Evolutionary conservation across 2,329 filamentous ascomycete species (phyloP).

Genomic region (Pseudocercospora vitis): DNA sequence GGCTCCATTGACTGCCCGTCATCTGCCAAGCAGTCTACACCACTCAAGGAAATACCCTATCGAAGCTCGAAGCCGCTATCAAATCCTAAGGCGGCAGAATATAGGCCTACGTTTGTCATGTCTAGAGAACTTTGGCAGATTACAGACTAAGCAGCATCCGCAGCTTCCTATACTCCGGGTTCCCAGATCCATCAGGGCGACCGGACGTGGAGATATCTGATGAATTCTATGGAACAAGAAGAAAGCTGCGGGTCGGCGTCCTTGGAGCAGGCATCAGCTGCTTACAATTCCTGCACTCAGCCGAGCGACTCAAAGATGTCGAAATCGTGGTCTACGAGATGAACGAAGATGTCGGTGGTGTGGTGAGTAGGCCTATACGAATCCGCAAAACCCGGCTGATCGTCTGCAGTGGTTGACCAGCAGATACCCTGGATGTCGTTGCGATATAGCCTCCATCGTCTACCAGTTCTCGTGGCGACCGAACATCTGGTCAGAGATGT

Average conservation of each 20-base stretch:
- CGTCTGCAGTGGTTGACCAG: constrained; percentile 38
- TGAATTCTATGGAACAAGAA: constrained; percentile 25
- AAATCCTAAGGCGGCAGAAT: constrained; percentile 16
- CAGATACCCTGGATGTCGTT: constrained; percentile 37
- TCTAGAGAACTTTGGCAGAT: background rate
- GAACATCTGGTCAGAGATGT: constrained; percentile 29
- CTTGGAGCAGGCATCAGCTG: constrained; percentile 28
- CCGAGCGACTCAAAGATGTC: constrained; percentile 23
- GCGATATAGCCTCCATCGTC: constrained; percentile 36
- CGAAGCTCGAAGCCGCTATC: background rate
- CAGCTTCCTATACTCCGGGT: constrained; percentile 13
- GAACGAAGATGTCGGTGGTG: constrained; percentile 40
- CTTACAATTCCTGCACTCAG: constrained; percentile 28
- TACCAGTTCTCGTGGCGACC: constrained; percentile 40
- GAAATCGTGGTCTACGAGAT: constrained; percentile 30
- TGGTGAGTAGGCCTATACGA: constrained; percentile 18
- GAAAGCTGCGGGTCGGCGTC: constrained; percentile 25
- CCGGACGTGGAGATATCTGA: constrained; percentile 16
- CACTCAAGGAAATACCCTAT: constrained; percentile 6
- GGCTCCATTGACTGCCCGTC: too few species aligned
- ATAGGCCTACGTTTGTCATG: constrained; percentile 7
- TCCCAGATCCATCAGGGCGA: constrained; percentile 16
- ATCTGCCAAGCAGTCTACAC: too few species aligned
- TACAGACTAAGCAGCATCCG: background rate
- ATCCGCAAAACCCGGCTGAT: background rate